Base-by-base conservation (phyloP, 257 asterid species). In the Linaria vulgaris region DNA sequence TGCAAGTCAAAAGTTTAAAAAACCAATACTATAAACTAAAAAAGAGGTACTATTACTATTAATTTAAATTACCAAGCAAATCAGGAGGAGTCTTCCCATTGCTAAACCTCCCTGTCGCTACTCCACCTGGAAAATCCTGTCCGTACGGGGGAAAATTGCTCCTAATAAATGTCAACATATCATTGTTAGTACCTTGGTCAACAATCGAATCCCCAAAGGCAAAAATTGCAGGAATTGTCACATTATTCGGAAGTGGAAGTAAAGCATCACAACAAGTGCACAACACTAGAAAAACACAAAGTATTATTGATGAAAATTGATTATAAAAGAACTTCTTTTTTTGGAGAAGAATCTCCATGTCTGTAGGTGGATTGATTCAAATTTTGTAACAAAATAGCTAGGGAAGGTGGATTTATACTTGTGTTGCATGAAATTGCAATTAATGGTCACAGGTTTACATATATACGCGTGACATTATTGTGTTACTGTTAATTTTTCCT, bases 181-280 rank as follows among this genome's bases (percentile, higher is more conserved):
- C 14, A 34, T 83, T 83, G 63, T 83, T 83, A 56, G 64, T 83
- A 5, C 90, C 90, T 34, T 76, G 83, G 30, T 83, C 90, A 1
- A 76, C 82, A 0, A 83, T 80, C 46, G 90, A 83, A 50, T 83
- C 90, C 46, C 90, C 90, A 43, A 72, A 83, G 1, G 77, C 87
- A 17, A 80, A 71, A 5, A 83, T 64, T 3, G 72, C 87, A 3
- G 82, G 75, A 9, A 83, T 9, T 4, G 79, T 69, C 9, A 53
- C 0, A 14, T 79, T 77, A 0, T 25, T 50, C 13, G 90, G 82
- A 15, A 78, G 66, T 65, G 63, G 67, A 56, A 80, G 19, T 10
- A 25, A 37, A 0, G 67, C 78, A n/a, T 75, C 86, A 21, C 80
- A 61, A n/a, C 25, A 30, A 27, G 21, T 56, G 31, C 65, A 24